These are phyloP conservation scores for Stylosanthes scabra DNA, from an alignment of 331 rosid species.

Conservation along the genomic window DNA sequence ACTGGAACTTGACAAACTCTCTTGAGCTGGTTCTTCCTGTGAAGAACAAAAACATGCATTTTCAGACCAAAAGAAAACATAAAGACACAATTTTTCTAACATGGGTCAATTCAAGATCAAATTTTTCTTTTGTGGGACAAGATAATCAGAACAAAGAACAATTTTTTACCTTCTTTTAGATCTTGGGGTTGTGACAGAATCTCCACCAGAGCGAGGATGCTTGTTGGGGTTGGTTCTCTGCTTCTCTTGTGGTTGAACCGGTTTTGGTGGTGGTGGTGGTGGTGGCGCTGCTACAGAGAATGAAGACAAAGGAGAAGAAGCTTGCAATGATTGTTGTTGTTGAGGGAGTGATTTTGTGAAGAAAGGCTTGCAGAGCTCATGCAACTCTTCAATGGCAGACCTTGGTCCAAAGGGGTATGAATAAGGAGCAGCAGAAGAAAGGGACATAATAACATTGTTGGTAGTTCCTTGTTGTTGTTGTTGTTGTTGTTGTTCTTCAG, in stretches of 20 bases:
- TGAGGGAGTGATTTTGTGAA: conserved; percentile 58
- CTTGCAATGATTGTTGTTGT: conserved; percentile 34
- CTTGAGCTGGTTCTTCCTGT: conserved; percentile 89
- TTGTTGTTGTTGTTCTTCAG: conserved; percentile 26
- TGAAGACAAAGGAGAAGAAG: conserved; percentile 40
- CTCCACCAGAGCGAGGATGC: conserved; percentile 43
- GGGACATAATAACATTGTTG: conserved; percentile 46
- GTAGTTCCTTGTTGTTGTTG: background rate
- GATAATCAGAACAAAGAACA: background rate
- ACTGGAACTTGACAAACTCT: conserved; percentile 89
- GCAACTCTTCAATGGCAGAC: conserved; percentile 62
- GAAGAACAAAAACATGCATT: conserved; percentile 24
- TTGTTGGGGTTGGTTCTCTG: conserved; percentile 40
- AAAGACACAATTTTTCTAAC: conserved; percentile 31
- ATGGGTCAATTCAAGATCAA: conserved; percentile 21
- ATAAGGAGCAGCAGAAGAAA: conserved; percentile 37
- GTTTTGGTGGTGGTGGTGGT: conserved; percentile 35
- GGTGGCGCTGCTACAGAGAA: conserved; percentile 19
- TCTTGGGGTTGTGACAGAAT: conserved; percentile 58
- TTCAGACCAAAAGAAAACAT: background rate
- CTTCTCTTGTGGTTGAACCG: conserved; percentile 39
- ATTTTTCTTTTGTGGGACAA: background rate
- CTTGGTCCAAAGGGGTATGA: conserved; percentile 55
- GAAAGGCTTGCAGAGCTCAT: conserved; percentile 91
- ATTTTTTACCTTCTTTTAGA: conserved; percentile 79